Evolutionary conservation across 345 rosid species (phyloP), one percentile per base, ranked within the genome.

Genomic region (Hibiscus tridactylites): DNA sequence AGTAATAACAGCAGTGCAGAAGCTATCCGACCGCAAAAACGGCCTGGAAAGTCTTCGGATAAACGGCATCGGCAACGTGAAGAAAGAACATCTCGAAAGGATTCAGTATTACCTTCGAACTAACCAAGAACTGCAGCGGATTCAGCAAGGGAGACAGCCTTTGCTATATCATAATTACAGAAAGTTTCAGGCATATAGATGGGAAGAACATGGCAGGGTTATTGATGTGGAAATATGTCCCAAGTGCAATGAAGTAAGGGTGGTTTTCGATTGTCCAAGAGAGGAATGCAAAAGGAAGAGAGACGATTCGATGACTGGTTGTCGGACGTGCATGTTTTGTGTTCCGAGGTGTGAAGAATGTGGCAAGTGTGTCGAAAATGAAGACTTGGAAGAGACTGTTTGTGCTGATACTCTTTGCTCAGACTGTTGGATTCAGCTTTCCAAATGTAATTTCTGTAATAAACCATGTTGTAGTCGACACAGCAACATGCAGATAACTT

Each of bases 361-460:
- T 7, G 82, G 86, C 0, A 75, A 74, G 46, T 91, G 96, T 15
- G 71, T 85, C 3, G 77, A 75, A 28, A 42, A 60, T 3, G 88
- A 78, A 0, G 88, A 86, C 66, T 17, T 65, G 47, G 93, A 85
- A 54, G 89, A 86, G 66, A 74, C 90, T 37, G 79, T 80, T 13
- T 91, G 95, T 26, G 54, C 52, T 0, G 93, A 88, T 29, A 49
- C 76, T 9, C 31, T 90, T 72, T 91, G 97, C 77, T 79, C 75
- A 52, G 74, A 72, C 3, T 91, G 97, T 70, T 94, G 98, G 97
- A 80, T 89, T 72, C 79, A 24, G 54, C 89, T 91, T 47, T 86
- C 92, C 0, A 91, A 91, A 77, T 94, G 98, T 50, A 78, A 73
- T 53, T 81, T 79, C 54, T 91, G 98, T 56, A 90, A 91, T 73